Percentiles rank a stretch among this genome's conserved stretches.
phyloP scores from a whole-genome alignment of 139 green algal species.

The Spirogloea muscicola region DNA sequence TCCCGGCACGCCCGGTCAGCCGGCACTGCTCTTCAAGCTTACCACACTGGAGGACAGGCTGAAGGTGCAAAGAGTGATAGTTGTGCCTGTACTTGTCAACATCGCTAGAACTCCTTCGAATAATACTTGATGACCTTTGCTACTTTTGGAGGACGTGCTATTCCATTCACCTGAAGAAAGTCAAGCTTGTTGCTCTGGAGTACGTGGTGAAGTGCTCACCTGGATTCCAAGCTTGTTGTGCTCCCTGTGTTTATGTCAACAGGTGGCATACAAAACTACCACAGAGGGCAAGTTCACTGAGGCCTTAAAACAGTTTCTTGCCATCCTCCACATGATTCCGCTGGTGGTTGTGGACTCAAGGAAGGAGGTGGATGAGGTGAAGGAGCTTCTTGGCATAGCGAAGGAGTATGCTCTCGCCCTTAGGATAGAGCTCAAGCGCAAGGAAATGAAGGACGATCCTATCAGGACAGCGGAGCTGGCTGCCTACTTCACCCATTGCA shows the following conservation, averaged over 20 bases:
- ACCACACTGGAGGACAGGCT: slow-evolving; percentile 58
- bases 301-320: slow-evolving; percentile 74
- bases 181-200: no score
- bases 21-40: slow-evolving; percentile 74
- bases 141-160: no score
- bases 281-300: slow-evolving; percentile 98
- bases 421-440: slow-evolving; percentile 85
- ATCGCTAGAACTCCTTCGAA: no score
- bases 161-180: no score
- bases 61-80: no score
- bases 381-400: slow-evolving; percentile 89
- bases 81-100: no score
- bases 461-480: slow-evolving; percentile 86
- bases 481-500: slow-evolving; percentile 98
- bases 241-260: no score
- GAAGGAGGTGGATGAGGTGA: slow-evolving; percentile 86
- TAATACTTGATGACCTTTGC: no score
- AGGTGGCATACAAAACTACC: slow-evolving; percentile 84
- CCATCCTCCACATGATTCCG: slow-evolving; percentile 82
- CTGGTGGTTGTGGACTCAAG: slow-evolving; percentile 83
- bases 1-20: slow-evolving; percentile 59
- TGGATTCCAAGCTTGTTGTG: no score
- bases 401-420: slow-evolving; percentile 91
- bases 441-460: slow-evolving; percentile 72
- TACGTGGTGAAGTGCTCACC: no score